These are phyloP conservation scores for Colletotrichum sp. DNA, from an alignment of 2,329 filamentous ascomycete species.

Conservation along the genomic window DNA sequence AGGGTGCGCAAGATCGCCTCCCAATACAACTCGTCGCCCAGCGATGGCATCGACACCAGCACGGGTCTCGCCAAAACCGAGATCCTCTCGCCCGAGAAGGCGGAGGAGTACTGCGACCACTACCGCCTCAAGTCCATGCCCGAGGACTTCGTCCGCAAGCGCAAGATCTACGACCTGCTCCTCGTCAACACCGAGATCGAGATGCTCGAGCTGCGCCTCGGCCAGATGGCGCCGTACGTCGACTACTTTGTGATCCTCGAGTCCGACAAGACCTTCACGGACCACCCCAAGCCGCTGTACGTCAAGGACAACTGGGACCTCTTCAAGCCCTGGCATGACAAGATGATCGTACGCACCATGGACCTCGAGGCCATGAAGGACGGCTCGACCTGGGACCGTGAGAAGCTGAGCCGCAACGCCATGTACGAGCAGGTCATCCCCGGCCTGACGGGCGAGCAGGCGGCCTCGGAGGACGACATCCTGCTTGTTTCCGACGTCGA, in stretches of 20 bases:
- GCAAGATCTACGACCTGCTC: slow-evolving; percentile 66
- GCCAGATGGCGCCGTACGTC: slow-evolving; percentile 61
- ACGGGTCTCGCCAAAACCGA: background rate
- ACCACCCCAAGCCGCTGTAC: slow-evolving; percentile 57
- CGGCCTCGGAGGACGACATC: slow-evolving; percentile 55
- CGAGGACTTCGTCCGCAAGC: slow-evolving; percentile 25
- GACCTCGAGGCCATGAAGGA: slow-evolving; percentile 10
- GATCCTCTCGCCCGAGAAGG: slow-evolving; percentile 4
- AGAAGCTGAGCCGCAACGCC: slow-evolving; percentile 60
- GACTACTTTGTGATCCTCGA: slow-evolving; percentile 72
- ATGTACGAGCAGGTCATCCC: slow-evolving; percentile 64
- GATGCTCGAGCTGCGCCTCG: slow-evolving; percentile 68
- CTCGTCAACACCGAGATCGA: slow-evolving; percentile 69
- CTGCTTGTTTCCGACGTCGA: slow-evolving; percentile 66
- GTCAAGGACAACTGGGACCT: slow-evolving; percentile 56
- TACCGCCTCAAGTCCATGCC: slow-evolving; percentile 44
- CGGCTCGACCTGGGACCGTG: slow-evolving; percentile 50
- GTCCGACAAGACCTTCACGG: slow-evolving; percentile 62
- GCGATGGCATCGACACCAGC: background rate
- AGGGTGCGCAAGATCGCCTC: background rate
- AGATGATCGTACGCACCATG: slow-evolving; percentile 61
- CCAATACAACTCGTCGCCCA: background rate
- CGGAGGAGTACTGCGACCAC: slow-evolving; percentile 33
- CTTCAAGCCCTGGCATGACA: slow-evolving; percentile 58
- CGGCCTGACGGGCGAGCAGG: slow-evolving; percentile 42